Percentiles rank a stretch among this genome's conserved stretches.
These are phyloP conservation scores for Tuctoria greenei DNA, from an alignment of 176 grass and related monocot species.

Conservation along the genomic window DNA sequence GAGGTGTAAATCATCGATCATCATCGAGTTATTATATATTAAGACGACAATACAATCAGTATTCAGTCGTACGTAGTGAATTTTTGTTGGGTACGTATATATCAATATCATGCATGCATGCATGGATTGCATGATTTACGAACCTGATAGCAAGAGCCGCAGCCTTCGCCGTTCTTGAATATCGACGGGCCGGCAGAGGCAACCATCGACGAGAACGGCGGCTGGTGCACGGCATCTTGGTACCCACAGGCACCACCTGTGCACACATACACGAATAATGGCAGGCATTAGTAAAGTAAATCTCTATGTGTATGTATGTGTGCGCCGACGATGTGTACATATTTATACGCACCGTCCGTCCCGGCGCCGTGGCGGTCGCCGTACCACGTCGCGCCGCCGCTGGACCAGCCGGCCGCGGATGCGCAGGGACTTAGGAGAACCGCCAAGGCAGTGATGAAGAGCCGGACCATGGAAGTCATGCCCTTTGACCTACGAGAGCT, in stretches of 20 bases:
- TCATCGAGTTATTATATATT: too few relatives aligned
- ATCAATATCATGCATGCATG: too few relatives aligned
- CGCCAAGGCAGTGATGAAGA: neutral
- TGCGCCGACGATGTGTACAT: neutral
- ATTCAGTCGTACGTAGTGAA: too few relatives aligned
- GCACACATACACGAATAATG: too few relatives aligned
- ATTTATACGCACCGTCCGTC: neutral
- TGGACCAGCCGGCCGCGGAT: neutral
- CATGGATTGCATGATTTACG: too few relatives aligned
- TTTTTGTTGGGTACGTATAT: too few relatives aligned
- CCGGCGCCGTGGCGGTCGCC: neutral
- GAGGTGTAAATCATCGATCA: too few relatives aligned
- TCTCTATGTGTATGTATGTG: neutral
- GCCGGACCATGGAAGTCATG: neutral
- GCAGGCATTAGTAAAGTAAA: neutral
- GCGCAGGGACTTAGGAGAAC: neutral
- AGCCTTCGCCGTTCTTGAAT: neutral
- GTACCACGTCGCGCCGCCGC: neutral
- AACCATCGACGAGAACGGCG: neutral
- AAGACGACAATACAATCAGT: too few relatives aligned
- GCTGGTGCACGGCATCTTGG: neutral
- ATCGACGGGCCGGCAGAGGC: neutral
- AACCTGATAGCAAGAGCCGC: neutral
- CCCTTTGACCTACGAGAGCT: too few relatives aligned
- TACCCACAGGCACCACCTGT: neutral